Evolutionary conservation across 257 asterid genomes (phyloP).

Genomic region (Osmanthus fragrans): DNA sequence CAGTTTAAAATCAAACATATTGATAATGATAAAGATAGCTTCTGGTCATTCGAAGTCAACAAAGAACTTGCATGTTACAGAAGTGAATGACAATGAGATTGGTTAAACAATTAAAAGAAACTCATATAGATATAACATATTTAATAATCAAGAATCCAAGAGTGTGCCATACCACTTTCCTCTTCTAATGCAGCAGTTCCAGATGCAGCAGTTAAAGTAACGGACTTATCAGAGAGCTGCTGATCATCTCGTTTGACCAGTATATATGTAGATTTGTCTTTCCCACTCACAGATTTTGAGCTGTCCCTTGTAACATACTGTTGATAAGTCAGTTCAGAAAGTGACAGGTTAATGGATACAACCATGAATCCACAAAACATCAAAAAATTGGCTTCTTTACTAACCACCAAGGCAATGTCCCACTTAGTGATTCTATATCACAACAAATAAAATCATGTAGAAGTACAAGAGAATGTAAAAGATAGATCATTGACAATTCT

Average conservation of each 20-base stretch:
- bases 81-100: neutral
- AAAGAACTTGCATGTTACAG: neutral
- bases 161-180: slow-evolving; percentile 52
- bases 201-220: slow-evolving; percentile 41
- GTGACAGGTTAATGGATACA: slow-evolving; percentile 11
- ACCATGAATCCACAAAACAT: slow-evolving; percentile 13
- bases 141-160: neutral
- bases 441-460: neutral
- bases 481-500: neutral
- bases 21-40: neutral
- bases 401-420: neutral
- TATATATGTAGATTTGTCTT: slow-evolving; percentile 55
- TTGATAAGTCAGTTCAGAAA: slow-evolving; percentile 23
- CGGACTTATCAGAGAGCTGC: slow-evolving; percentile 43
- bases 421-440: slow-evolving; percentile 5
- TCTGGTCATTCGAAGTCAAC: neutral
- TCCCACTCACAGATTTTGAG: slow-evolving; percentile 53
- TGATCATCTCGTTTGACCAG: slow-evolving; percentile 58
- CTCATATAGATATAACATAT: neutral
- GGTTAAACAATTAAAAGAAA: neutral
- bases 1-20: no score
- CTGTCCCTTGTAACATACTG: slow-evolving; percentile 74
- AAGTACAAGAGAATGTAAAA: neutral
- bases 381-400: neutral
- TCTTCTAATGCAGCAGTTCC: slow-evolving; percentile 50